Evolutionary conservation across 2,329 filamentous ascomycete species (phyloP).

Genomic region (Aspergillus fumigatiaffinis): DNA sequence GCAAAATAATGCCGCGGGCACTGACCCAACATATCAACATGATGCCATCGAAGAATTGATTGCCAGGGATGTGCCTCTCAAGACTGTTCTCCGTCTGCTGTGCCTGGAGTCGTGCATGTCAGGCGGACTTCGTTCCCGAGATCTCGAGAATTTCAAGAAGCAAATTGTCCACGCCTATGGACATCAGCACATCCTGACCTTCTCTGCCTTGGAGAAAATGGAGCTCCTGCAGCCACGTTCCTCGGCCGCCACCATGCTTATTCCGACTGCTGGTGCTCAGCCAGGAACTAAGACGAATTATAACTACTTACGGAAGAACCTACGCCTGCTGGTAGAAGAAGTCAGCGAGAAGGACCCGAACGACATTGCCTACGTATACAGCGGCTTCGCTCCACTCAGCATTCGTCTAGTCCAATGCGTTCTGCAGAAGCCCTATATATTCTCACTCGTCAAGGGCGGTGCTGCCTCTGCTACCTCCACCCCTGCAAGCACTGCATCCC

Average conservation of each 20-base stretch:
- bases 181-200: conserved; percentile 87
- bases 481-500: conserved; percentile 56
- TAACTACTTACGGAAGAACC: conserved; percentile 75
- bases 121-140: conserved; percentile 81
- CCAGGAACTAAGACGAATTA: conserved; percentile 82
- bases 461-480: conserved; percentile 47
- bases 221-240: conserved; percentile 76
- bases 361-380: conserved; percentile 97
- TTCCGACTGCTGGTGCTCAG: conserved; percentile 64
- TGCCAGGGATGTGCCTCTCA: conserved; percentile 73
- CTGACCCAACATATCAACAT: conserved; percentile 83
- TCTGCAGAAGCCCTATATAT: conserved; percentile 81
- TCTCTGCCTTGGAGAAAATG: conserved; percentile 83
- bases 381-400: conserved; percentile 89
- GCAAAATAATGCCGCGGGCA: conserved; percentile 87
- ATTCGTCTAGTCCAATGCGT: conserved; percentile 89
- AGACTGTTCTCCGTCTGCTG: conserved; percentile 77
- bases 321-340: conserved; percentile 90
- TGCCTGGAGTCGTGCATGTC: conserved; percentile 90
- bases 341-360: conserved; percentile 93
- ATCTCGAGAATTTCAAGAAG: conserved; percentile 84
- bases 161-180: conserved; percentile 90
- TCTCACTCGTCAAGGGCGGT: conserved; percentile 64
- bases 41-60: conserved; percentile 94
- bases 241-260: conserved; percentile 74